Percentiles rank a stretch among this genome's conserved stretches.
phyloP scores from a whole-genome alignment of 2,329 filamentous ascomycete species.

The Pyrenochaeta sp. region DNA sequence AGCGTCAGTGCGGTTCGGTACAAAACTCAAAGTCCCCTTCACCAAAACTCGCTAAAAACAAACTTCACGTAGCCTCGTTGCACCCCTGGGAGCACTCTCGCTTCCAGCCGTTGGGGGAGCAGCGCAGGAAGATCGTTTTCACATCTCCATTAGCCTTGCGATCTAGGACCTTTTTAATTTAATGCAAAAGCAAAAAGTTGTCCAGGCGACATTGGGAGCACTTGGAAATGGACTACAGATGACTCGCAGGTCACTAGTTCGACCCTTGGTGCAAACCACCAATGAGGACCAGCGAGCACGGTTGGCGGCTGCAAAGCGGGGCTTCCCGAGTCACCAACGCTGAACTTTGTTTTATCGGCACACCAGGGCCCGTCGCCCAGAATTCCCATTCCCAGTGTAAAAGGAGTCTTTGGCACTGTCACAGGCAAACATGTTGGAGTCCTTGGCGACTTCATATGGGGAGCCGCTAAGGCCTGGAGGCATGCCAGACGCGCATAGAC shows the following conservation, averaged over 20 bases:
- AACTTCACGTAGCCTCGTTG: not conserved
- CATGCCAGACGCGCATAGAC: too few species aligned
- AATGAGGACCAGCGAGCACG: constrained; percentile 11
- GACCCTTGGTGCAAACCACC: constrained; percentile 15
- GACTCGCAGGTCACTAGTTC: constrained; percentile 27
- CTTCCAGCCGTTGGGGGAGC: not conserved
- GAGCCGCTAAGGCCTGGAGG: too few species aligned
- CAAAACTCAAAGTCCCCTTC: constrained; percentile 15
- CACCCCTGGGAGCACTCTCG: not conserved
- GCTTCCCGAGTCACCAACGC: constrained; percentile 26
- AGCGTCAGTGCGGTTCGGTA: constrained; percentile 25
- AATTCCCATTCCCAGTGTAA: constrained; percentile 5
- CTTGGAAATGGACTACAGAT: too few species aligned
- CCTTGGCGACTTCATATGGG: too few species aligned
- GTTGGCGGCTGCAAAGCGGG: constrained; percentile 28
- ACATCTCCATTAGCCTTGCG: too few species aligned
- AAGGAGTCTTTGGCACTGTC: constrained; percentile 5
- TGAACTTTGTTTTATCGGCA: constrained; percentile 10
- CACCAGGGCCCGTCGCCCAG: constrained; percentile 15
- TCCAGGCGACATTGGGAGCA: too few species aligned
- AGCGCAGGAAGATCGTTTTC: too few species aligned
- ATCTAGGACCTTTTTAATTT: too few species aligned
- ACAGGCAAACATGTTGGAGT: too few species aligned
- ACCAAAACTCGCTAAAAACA: constrained; percentile 10
- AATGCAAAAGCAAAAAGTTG: too few species aligned